Conservation (phyloP, 1,139 yeast species). For the Candida sanyaensis region DNA sequence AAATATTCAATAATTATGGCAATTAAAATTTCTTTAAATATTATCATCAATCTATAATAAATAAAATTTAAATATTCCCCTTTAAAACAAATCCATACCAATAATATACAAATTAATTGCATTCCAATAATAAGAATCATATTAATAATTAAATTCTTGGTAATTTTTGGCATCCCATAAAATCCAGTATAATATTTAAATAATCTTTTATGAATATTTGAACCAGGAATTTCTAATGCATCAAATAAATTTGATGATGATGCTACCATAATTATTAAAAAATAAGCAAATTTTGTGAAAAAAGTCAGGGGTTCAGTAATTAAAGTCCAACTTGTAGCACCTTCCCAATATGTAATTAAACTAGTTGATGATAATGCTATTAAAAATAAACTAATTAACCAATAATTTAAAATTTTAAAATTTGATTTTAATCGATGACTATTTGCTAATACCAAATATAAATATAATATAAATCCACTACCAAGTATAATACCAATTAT, state of each 20-base stretch:
- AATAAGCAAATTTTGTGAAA: conserved; percentile 26
- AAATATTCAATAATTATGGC: conserved; percentile 57
- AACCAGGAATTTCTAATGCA: conserved; percentile 18
- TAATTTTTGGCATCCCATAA: conserved; percentile 21
- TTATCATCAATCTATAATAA: conserved; percentile 17
- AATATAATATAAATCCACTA: conserved; percentile 19
- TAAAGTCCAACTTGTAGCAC: conserved; percentile 27
- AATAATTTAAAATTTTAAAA: conserved; percentile 62
- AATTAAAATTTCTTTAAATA: conserved; percentile 22
- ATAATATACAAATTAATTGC: conserved; percentile 5
- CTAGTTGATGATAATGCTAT: conserved; percentile 57
- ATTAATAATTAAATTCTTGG: conserved; percentile 21
- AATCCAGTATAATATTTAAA: conserved; percentile 26
- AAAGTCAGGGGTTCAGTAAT: conserved; percentile 33
- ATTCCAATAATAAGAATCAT: neutral
- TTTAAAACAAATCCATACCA: conserved; percentile 11
- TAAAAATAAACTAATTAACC: conserved; percentile 50
- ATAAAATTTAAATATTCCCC: conserved; percentile 23
- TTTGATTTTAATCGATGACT: conserved; percentile 59
- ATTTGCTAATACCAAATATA: conserved; percentile 52
- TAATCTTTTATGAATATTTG: conserved; percentile 24
- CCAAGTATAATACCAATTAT: conserved; percentile 10
- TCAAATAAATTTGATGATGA: conserved; percentile 34
- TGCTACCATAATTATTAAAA: conserved; percentile 28
- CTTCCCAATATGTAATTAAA: conserved; percentile 20